Conservation (phyloP, 2,329 filamentous ascomycete genomes). For the Diplodia intermedia region DNA sequence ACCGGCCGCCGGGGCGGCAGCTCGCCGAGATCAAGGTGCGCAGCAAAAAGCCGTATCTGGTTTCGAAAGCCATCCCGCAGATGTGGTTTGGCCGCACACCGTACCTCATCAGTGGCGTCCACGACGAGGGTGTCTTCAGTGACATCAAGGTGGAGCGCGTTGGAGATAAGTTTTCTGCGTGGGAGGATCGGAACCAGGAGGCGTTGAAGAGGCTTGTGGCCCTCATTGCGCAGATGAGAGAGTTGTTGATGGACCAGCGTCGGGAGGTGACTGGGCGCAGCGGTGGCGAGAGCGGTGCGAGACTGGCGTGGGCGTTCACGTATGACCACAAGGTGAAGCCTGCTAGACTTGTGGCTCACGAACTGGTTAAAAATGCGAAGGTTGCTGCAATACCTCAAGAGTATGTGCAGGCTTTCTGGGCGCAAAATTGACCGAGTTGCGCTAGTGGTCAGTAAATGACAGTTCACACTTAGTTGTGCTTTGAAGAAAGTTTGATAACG, state of each 20-base stretch:
- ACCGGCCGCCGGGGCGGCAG: no score
- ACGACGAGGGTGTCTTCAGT: not conserved
- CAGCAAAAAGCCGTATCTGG: not conserved
- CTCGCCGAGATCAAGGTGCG: not conserved
- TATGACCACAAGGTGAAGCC: not conserved
- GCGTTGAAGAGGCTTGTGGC: not conserved
- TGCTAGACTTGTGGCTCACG: not conserved
- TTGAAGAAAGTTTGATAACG: no score
- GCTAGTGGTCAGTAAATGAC: no score
- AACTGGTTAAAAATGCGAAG: not conserved
- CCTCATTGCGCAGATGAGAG: not conserved
- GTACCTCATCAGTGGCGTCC: not conserved
- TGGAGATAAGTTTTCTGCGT: not conserved
- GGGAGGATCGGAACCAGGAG: not conserved
- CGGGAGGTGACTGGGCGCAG: not conserved
- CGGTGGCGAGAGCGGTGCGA: not conserved
- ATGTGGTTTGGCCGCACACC: constrained; percentile 3
- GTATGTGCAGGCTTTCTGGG: not conserved
- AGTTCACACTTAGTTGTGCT: no score
- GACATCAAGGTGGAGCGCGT: not conserved
- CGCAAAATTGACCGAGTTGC: not conserved
- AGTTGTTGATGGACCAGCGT: not conserved
- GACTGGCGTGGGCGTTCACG: not conserved
- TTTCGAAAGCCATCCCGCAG: not conserved
- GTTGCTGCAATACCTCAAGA: not conserved